Evolutionary conservation across 768 basidiomycete genomes (phyloP).

Genomic region (Suillus bovinus): DNA sequence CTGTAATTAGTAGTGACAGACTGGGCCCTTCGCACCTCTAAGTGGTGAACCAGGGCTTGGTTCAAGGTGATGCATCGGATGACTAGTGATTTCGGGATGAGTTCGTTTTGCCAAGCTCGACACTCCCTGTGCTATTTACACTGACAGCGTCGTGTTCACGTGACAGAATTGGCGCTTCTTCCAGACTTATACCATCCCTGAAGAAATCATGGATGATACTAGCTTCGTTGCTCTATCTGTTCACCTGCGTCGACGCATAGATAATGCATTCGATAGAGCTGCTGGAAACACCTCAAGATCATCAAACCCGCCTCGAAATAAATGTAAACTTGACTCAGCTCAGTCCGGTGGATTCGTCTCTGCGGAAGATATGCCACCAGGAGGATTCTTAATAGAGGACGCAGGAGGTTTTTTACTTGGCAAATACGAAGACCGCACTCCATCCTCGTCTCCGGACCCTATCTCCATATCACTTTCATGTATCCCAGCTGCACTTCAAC

Average conservation of each 20-base stretch:
- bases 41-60: too few relatives aligned
- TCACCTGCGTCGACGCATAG: slow-evolving; percentile 47
- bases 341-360: slow-evolving; percentile 16
- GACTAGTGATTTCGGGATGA: too few relatives aligned
- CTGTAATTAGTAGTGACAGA: too few relatives aligned
- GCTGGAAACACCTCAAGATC: slow-evolving; percentile 13
- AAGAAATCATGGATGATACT: slow-evolving; percentile 17
- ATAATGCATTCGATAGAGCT: slow-evolving; percentile 48
- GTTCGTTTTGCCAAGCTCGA: too few relatives aligned
- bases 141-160: not conserved
- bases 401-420: slow-evolving; percentile 34
- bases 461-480: slow-evolving; percentile 49
- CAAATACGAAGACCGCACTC: slow-evolving; percentile 18
- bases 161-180: not conserved
- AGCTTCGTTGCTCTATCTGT: slow-evolving; percentile 43
- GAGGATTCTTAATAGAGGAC: slow-evolving; percentile 38
- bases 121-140: too few relatives aligned
- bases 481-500: slow-evolving; percentile 61
- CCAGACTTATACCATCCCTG: not conserved
- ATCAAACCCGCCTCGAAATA: not conserved
- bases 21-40: too few relatives aligned
- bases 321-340: slow-evolving; percentile 5
- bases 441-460: slow-evolving; percentile 14
- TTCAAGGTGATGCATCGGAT: too few relatives aligned
- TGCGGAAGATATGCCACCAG: slow-evolving; percentile 18